These are phyloP conservation scores for Calonectria hongkongensis DNA, from an alignment of 2,329 filamentous ascomycete species.

Conservation along the genomic window DNA sequence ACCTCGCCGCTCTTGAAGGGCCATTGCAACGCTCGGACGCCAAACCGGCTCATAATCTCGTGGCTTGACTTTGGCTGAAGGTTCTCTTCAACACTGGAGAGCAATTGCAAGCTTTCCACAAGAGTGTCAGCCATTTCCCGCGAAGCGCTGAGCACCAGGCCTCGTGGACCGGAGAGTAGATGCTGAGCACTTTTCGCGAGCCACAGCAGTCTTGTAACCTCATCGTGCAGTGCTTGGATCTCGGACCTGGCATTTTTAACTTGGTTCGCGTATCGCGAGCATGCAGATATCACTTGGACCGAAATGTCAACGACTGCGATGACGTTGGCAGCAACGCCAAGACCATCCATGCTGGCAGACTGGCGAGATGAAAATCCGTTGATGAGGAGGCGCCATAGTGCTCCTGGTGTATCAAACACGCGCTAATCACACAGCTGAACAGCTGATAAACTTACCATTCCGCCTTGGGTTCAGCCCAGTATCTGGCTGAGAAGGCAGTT, in stretches of 20 bases:
- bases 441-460: too few relatives aligned
- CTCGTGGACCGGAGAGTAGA: slow-evolving; percentile 3
- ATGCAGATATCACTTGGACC: neutral
- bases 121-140: neutral
- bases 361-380: neutral
- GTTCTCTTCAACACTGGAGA: neutral
- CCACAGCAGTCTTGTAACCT: neutral
- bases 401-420: too few relatives aligned
- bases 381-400: neutral
- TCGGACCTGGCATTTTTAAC: slow-evolving; percentile 21
- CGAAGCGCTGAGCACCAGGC: neutral
- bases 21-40: slow-evolving; percentile 26
- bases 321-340: slow-evolving; percentile 18
- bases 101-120: neutral
- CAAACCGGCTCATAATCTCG: slow-evolving; percentile 18
- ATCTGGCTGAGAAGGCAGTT: too few relatives aligned
- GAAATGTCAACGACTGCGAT: slow-evolving; percentile 28
- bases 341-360: slow-evolving; percentile 1
- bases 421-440: too few relatives aligned
- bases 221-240: slow-evolving; percentile 15
- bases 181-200: slow-evolving; percentile 8
- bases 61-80: slow-evolving; percentile 4
- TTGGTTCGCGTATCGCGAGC: slow-evolving; percentile 19
- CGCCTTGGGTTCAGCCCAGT: too few relatives aligned
- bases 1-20: slow-evolving; percentile 25